Conservation (phyloP, 257 asterid genomes). For the Penstemon newberryi region DNA sequence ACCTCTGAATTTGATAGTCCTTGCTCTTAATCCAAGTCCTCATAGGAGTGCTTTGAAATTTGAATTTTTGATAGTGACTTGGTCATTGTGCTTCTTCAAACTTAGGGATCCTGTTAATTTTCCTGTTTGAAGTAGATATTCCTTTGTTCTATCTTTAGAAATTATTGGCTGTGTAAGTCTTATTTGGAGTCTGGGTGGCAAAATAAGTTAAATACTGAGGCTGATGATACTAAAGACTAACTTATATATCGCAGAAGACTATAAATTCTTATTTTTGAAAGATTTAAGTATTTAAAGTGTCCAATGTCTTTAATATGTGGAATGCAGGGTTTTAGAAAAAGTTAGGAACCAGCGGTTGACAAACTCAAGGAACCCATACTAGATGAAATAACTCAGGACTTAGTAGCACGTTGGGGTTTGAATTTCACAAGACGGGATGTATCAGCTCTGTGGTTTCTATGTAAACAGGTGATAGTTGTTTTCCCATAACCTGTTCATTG, state of each 20-base stretch:
- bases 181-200: too few relatives aligned
- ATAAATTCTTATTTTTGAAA: conserved; percentile 13
- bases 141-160: too few relatives aligned
- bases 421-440: conserved; percentile 66
- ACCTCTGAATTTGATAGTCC: too few relatives aligned
- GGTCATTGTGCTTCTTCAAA: too few relatives aligned
- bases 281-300: background rate
- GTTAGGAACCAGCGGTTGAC: conserved; percentile 78
- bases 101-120: too few relatives aligned
- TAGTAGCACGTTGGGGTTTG: conserved; percentile 68
- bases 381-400: conserved; percentile 57
- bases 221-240: background rate
- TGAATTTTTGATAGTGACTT: too few relatives aligned
- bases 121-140: too few relatives aligned
- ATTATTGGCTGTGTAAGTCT: too few relatives aligned
- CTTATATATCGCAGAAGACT: conserved; percentile 7
- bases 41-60: too few relatives aligned
- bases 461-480: conserved; percentile 70
- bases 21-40: too few relatives aligned
- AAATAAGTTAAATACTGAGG: too few relatives aligned
- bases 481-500: conserved; percentile 18
- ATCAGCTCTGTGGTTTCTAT: conserved; percentile 82
- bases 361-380: conserved; percentile 78
- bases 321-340: conserved; percentile 68
- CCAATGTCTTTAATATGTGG: conserved; percentile 24